Conservation (phyloP, 108 stramenopile species). For the Licmophora abbreviata region DNA sequence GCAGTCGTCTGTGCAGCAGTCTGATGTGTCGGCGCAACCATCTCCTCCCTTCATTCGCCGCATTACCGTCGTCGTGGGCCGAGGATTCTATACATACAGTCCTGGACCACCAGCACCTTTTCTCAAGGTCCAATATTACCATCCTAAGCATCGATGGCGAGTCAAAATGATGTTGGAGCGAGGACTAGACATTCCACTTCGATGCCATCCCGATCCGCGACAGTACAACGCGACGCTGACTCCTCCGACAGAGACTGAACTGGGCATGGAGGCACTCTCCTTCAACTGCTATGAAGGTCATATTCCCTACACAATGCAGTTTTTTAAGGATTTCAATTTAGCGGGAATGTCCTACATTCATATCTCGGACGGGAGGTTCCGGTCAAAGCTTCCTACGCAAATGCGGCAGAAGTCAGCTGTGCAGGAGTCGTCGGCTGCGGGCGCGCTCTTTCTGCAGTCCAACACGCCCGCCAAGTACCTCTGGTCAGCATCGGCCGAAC, state of each 20-base stretch:
- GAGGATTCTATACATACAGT: slow-evolving; percentile 82
- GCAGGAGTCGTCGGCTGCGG: neutral
- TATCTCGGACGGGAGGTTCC: slow-evolving; percentile 46
- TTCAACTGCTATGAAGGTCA: slow-evolving; percentile 88
- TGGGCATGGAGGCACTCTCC: slow-evolving; percentile 24
- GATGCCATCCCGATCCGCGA: slow-evolving; percentile 55
- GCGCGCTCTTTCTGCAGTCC: neutral
- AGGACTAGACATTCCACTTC: slow-evolving; percentile 52
- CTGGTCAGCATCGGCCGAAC: slow-evolving; percentile 12
- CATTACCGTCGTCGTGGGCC: slow-evolving; percentile 61
- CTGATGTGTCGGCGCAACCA: neutral
- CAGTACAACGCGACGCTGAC: slow-evolving; percentile 39
- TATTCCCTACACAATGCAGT: slow-evolving; percentile 88
- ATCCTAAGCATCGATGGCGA: slow-evolving; percentile 72
- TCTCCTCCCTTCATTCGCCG: slow-evolving; percentile 40
- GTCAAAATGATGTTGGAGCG: slow-evolving; percentile 73
- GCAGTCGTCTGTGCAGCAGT: slow-evolving; percentile 26
- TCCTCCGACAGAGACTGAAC: slow-evolving; percentile 13
- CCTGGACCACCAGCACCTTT: slow-evolving; percentile 65
- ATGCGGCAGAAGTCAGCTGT: slow-evolving; percentile 11
- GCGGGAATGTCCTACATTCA: slow-evolving; percentile 79
- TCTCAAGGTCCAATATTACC: slow-evolving; percentile 77
- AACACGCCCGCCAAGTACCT: neutral
- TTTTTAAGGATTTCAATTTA: slow-evolving; percentile 74
- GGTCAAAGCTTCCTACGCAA: slow-evolving; percentile 31